A percentile compares a stretch with the other conserved stretches of the same genome.
These are phyloP conservation scores for Ogataea paradorogensis DNA, from an alignment of 805 yeast genomes.

Conservation along the genomic window DNA sequence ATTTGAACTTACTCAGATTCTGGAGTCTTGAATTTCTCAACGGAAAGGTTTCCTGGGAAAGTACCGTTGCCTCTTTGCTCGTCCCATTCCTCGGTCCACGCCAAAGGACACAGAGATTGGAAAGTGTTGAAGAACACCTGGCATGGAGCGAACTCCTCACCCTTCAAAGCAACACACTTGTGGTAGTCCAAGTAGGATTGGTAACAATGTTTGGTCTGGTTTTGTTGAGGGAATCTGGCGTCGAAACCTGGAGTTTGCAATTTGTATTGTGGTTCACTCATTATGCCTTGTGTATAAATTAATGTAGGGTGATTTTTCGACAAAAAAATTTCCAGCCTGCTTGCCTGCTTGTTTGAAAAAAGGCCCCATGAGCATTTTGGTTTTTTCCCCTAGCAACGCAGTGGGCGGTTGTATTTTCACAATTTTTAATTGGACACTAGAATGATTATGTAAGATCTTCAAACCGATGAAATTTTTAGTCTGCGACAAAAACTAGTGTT, in stretches of 20 bases:
- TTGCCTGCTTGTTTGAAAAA: background rate
- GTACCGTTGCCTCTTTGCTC: conserved; percentile 62
- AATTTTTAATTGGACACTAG: conserved; percentile 6
- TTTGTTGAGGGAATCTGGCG: conserved; percentile 94
- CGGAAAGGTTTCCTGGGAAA: conserved; percentile 39
- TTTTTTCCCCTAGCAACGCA: background rate
- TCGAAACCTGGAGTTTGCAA: conserved; percentile 73
- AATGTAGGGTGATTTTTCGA: conserved; percentile 8
- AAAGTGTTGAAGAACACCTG: conserved; percentile 89
- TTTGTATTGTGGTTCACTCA: conserved; percentile 36
- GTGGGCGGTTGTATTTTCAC: conserved; percentile 5
- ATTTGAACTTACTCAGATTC: conserved; percentile 5
- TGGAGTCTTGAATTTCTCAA: conserved; percentile 27
- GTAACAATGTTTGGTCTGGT: conserved; percentile 98
- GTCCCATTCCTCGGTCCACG: conserved; percentile 87
- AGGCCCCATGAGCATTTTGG: conserved; percentile 2
- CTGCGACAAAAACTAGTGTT: conserved; percentile 6
- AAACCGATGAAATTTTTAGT: background rate
- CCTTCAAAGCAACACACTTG: conserved; percentile 94
- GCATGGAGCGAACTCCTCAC: conserved; percentile 98
- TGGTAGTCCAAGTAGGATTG: conserved; percentile 97
- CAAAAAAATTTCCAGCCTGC: conserved; percentile 11
- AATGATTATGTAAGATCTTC: conserved; percentile 1
- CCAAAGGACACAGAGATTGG: conserved; percentile 79
- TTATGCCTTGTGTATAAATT: conserved; percentile 13